Percentiles rank a stretch among this genome's conserved stretches.
These are phyloP conservation scores for Cutaneotrichosporon cavernicola DNA, from an alignment of 1,284 basidiomycete genomes.

Conservation along the genomic window DNA sequence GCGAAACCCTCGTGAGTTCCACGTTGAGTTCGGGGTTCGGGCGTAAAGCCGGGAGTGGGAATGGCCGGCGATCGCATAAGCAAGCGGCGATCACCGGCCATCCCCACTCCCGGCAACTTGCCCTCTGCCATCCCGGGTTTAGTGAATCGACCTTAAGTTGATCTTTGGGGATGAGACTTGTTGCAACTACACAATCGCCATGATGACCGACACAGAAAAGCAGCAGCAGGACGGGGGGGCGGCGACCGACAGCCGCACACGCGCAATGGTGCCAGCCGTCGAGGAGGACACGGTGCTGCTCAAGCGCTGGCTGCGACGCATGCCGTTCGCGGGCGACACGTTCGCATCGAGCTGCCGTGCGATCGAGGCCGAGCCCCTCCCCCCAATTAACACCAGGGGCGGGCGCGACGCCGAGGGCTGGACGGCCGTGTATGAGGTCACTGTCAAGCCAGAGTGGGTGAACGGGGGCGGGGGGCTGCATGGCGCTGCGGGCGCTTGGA, in stretches of 20 bases:
- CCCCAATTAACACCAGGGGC: slow-evolving; percentile 14
- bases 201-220: neutral
- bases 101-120: neutral
- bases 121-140: too few relatives aligned
- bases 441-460: slow-evolving; percentile 33
- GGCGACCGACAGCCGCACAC: slow-evolving; percentile 4
- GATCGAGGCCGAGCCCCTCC: slow-evolving; percentile 14
- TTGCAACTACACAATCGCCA: neutral
- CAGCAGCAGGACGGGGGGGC: neutral
- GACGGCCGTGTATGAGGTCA: slow-evolving; percentile 15
- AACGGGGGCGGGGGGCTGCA: slow-evolving; percentile 37
- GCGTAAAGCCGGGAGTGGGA: too few relatives aligned
- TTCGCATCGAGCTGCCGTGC: slow-evolving; percentile 11
- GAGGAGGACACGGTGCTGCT: slow-evolving; percentile 12
- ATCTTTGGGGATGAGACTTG: neutral
- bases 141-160: neutral
- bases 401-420: slow-evolving; percentile 19
- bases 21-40: too few relatives aligned
- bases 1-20: too few relatives aligned
- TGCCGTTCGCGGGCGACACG: slow-evolving; percentile 17
- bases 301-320: slow-evolving; percentile 5
- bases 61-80: too few relatives aligned
- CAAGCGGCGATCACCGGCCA: neutral
- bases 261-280: slow-evolving; percentile 14
- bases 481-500: slow-evolving; percentile 39